These are phyloP conservation scores for Tylopilus sp. DNA, from an alignment of 768 basidiomycete species.

Conservation along the genomic window DNA sequence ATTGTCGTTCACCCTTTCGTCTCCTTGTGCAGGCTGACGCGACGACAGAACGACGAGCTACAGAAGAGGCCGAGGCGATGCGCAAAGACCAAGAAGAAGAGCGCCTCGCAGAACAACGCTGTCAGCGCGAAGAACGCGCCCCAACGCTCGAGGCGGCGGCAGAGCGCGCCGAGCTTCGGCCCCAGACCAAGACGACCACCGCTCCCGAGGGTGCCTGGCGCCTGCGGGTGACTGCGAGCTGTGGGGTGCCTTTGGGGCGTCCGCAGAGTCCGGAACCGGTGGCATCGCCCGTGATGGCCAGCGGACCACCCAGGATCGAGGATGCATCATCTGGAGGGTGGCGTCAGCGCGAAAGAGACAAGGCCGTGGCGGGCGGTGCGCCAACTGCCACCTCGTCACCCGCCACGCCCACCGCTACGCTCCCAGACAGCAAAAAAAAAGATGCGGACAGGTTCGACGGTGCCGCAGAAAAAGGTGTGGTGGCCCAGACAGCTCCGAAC, in stretches of 20 bases:
- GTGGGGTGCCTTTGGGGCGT: slow-evolving; percentile 39
- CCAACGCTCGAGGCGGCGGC: slow-evolving; percentile 59
- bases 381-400: too few species aligned
- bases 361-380: too few species aligned
- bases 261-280: slow-evolving; percentile 63
- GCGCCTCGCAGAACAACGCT: too few species aligned
- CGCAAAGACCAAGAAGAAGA: slow-evolving; percentile 56
- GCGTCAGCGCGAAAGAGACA: slow-evolving; percentile 49
- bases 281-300: too few species aligned
- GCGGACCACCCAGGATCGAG: too few species aligned
- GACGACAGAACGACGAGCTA: slow-evolving; percentile 49
- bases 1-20: not conserved
- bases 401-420: too few species aligned
- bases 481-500: too few species aligned
- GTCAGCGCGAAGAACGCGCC: slow-evolving; percentile 50
- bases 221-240: slow-evolving; percentile 14
- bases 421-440: too few species aligned
- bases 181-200: slow-evolving; percentile 28
- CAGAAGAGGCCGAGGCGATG: slow-evolving; percentile 54
- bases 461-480: too few species aligned
- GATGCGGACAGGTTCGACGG: too few species aligned
- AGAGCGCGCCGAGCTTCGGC: slow-evolving; percentile 39
- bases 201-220: slow-evolving; percentile 22
- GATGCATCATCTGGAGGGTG: too few species aligned
- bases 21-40: too few species aligned